These are phyloP conservation scores for Skeletonema grethae DNA, from an alignment of 108 stramenopile species.

Conservation along the genomic window DNA sequence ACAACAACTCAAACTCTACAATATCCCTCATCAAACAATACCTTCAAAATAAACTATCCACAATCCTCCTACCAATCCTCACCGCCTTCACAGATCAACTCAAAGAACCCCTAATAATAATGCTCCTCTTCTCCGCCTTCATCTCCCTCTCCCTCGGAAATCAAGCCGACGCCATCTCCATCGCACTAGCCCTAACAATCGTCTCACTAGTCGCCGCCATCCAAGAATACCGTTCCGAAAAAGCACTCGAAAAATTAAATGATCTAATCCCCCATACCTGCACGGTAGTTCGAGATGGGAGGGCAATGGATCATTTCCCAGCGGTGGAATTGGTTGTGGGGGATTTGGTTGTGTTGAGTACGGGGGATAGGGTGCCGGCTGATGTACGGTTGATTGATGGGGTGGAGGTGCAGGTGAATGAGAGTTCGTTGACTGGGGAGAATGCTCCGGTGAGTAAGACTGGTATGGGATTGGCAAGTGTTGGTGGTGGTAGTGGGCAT, in stretches of 20 bases:
- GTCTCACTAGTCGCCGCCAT: conserved; percentile 93
- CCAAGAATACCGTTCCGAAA: conserved; percentile 94
- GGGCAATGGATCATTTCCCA: conserved; percentile 63
- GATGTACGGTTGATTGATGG: conserved; percentile 89
- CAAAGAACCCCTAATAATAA: conserved; percentile 94
- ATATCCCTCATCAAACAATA: conserved; percentile 8
- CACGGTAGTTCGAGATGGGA: conserved; percentile 84
- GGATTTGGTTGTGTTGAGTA: conserved; percentile 87
- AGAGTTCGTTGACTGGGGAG: conserved; percentile 92
- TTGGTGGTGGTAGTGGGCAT: too few species aligned
- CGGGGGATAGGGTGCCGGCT: conserved; percentile 96
- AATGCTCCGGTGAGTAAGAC: conserved; percentile 83
- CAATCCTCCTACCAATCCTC: conserved; percentile 46
- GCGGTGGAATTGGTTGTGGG: conserved; percentile 93
- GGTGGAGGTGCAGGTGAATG: conserved; percentile 83
- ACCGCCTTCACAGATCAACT: conserved; percentile 78
- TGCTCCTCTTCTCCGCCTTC: conserved; percentile 85
- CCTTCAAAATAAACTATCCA: too few species aligned
- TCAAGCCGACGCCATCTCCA: conserved; percentile 89
- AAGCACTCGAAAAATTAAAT: conserved; percentile 86
- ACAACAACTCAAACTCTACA: conserved; percentile 2
- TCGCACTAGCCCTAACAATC: conserved; percentile 91
- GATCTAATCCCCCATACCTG: conserved; percentile 88
- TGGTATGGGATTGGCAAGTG: conserved; percentile 26
- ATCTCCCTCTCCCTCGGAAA: conserved; percentile 87